phyloP scores from a whole-genome alignment of 306 rosid genomes.

The Neltuma alba region DNA sequence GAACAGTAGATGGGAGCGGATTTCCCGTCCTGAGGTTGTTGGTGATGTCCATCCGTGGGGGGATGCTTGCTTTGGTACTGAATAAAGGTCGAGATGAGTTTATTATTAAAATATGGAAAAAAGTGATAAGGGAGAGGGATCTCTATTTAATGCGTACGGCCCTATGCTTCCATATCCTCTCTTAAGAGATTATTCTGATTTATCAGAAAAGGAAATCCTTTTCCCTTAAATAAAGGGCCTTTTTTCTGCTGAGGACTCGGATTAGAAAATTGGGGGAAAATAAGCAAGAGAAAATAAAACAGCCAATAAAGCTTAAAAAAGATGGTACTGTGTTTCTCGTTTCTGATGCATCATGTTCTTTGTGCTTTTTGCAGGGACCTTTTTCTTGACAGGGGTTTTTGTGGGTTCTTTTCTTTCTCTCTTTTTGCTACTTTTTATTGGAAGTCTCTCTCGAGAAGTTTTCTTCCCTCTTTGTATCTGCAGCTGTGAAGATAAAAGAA shows the following conservation, averaged over 20 bases:
- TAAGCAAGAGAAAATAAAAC: neutral
- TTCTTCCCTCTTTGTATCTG: neutral
- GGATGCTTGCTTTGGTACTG: neutral
- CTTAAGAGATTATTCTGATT: neutral
- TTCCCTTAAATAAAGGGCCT: constrained; percentile 3
- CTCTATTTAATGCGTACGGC: constrained; percentile 30
- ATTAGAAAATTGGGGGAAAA: neutral
- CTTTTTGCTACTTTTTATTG: constrained; percentile 21
- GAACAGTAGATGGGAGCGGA: neutral
- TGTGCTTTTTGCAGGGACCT: constrained; percentile 59
- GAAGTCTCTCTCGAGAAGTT: constrained; percentile 37
- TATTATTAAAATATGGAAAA: neutral
- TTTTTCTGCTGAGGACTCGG: neutral
- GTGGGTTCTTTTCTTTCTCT: neutral
- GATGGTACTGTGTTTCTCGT: constrained; percentile 44
- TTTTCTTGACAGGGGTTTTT: constrained; percentile 41
- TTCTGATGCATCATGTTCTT: constrained; percentile 69
- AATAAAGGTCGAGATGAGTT: neutral
- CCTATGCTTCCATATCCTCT: constrained; percentile 23
- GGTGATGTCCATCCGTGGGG: neutral
- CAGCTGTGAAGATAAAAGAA: constrained; percentile 9
- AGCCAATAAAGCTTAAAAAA: neutral
- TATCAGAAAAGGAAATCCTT: neutral
- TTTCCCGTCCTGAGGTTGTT: neutral
- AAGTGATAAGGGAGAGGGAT: constrained; percentile 18